Conservation (phyloP, 352 stramenopile species). For the Phytophthora pseudosyringae region DNA sequence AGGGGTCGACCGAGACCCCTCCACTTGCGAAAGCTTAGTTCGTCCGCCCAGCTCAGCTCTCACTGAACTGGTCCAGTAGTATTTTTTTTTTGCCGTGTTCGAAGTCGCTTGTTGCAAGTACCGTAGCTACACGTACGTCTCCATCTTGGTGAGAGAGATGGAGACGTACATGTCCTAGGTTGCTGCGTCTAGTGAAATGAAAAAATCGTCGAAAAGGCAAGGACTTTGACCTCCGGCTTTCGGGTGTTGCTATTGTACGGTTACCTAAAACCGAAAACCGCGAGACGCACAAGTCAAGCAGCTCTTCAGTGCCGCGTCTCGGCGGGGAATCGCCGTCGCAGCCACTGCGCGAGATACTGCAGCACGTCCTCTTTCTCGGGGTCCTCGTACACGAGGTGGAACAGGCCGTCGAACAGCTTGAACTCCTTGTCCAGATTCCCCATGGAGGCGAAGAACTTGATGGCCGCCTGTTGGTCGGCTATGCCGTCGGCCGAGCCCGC, state of each 20-base stretch:
- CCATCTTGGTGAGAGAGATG: background rate
- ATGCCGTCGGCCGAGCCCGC: slow-evolving; percentile 54
- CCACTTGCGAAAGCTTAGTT: no score
- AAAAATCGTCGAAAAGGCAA: background rate
- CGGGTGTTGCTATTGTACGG: background rate
- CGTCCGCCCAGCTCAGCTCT: no score
- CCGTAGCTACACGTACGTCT: background rate
- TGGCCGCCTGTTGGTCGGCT: slow-evolving; percentile 47
- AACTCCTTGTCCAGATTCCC: slow-evolving; percentile 64
- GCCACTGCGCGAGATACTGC: slow-evolving; percentile 27
- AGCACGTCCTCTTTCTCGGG: slow-evolving; percentile 56
- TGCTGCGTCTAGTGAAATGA: background rate
- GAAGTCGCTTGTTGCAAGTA: background rate
- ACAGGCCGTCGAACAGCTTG: slow-evolving; percentile 59
- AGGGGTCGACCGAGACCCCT: no score
- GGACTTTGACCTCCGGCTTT: no score
- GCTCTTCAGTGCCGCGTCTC: slow-evolving; percentile 21
- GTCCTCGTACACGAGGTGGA: slow-evolving; percentile 68
- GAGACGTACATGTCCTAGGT: no score
- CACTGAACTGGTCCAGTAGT: no score
- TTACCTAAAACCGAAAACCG: background rate
- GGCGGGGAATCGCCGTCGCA: slow-evolving; percentile 33
- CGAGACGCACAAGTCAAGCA: no score
- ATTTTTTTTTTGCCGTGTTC: no score
- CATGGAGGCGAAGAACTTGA: slow-evolving; percentile 57